Evolutionary conservation across 352 stramenopile species (phyloP), one percentile per base, ranked within the genome.

Genomic region (Pythium utonaiense): DNA sequence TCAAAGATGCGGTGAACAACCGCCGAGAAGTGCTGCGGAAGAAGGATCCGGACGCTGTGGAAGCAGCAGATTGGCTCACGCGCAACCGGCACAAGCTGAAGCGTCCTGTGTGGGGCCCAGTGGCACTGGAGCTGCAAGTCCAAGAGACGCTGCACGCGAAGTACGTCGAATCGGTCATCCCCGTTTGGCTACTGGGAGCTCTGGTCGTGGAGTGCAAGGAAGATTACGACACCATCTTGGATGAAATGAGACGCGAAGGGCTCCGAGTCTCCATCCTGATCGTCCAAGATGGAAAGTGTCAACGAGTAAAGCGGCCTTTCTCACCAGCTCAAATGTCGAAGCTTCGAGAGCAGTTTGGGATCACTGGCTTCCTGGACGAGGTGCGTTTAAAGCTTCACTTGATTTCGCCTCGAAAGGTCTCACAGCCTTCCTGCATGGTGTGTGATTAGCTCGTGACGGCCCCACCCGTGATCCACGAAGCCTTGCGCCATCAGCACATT

Each of bases 71-170:
- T 4, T 96, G 86, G 86, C 73, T 91, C 30, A 75, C 87, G 53
- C 69, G 76, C 10, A 93, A 96, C 42, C 70, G 78, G 22, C 55
- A 83, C 56, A 74, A 75, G 22, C 65, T 96, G 3, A 77, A 86
- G 52, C 74, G 82, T 19, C 90, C 88, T 56, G 86, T 94, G 0
- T 96, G 85, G 84, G 86, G 86, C 0, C 86, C 86, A 0, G 70
- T 96, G 31, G 85, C 83, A 21, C 71, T 94, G 3, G 83, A 96
- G 72, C 88, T 96, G 69, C 83, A 91, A 62, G 73, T 96, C 3
- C 86, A 86, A 47, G 80, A 93, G 49, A 64, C 74, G 8, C 80
- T 89, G 1, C 79, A 95, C 41, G 85, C 86, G 0, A 90, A 95
- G 44, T 96, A 91, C 45, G 67, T 96, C 4, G 86, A 96, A 68